These are phyloP conservation scores for Beauveria pseudobassiana DNA, from an alignment of 2,329 filamentous ascomycete genomes.

Conservation along the genomic window DNA sequence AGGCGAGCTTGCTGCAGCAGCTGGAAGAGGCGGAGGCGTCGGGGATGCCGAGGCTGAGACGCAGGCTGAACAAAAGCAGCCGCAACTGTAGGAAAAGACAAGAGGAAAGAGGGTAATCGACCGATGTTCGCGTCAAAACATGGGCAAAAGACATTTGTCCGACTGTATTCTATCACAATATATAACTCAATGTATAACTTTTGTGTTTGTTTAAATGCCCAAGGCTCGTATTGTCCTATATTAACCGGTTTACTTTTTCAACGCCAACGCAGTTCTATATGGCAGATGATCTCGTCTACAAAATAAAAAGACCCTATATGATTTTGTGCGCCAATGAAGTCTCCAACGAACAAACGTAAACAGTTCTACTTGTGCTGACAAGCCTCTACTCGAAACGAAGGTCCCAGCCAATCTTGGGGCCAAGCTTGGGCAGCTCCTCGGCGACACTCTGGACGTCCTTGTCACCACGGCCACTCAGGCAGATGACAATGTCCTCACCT, in stretches of 20 bases:
- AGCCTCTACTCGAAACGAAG: slow-evolving; percentile 45
- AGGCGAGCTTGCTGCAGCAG: slow-evolving; percentile 24
- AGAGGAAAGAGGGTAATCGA: background rate
- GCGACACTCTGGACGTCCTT: slow-evolving; percentile 99
- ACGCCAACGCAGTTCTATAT: background rate
- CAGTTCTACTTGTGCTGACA: background rate
- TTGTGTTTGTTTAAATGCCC: background rate
- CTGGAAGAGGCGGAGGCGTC: slow-evolving; percentile 23
- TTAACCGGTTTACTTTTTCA: background rate
- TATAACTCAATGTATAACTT: slow-evolving; percentile 6
- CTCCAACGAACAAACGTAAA: background rate
- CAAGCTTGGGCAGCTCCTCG: slow-evolving; percentile 81
- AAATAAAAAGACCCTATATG: background rate
- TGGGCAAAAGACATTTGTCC: background rate
- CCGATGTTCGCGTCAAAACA: background rate
- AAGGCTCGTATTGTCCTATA: background rate
- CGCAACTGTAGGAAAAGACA: slow-evolving; percentile 10
- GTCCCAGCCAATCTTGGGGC: slow-evolving; percentile 78
- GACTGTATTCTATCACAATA: slow-evolving; percentile 7
- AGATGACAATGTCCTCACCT: slow-evolving; percentile 87
- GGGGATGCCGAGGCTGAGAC: slow-evolving; percentile 18
- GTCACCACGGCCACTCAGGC: slow-evolving; percentile 85
- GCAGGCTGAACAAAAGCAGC: slow-evolving; percentile 11
- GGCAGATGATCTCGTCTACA: background rate
- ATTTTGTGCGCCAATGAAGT: background rate